Evolutionary conservation across 257 asterid genomes (phyloP).

Genomic region (Solanum piurae): DNA sequence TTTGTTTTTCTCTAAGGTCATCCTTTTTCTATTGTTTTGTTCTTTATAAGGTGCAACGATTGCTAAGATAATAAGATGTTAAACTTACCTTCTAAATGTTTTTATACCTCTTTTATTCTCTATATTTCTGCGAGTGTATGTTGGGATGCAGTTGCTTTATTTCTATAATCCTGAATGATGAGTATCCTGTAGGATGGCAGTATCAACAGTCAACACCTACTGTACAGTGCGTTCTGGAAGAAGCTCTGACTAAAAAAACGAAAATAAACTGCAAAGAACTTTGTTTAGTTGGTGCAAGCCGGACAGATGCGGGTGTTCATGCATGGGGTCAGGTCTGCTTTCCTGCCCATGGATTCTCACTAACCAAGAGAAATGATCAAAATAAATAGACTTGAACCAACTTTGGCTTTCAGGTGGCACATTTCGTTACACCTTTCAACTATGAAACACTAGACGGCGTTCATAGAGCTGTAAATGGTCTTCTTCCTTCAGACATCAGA

Average conservation of each 20-base stretch:
- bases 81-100: neutral
- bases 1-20: neutral
- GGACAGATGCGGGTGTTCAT: slow-evolving; percentile 97
- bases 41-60: neutral
- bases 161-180: neutral
- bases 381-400: neutral
- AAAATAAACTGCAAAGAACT: slow-evolving; percentile 64
- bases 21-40: neutral
- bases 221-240: slow-evolving; percentile 60
- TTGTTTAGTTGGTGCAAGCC: slow-evolving; percentile 63
- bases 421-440: slow-evolving; percentile 66
- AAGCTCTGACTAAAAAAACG: slow-evolving; percentile 47
- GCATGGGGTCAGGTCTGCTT: slow-evolving; percentile 86
- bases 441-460: slow-evolving; percentile 53
- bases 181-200: slow-evolving; percentile 61
- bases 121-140: neutral
- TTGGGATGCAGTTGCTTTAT: neutral
- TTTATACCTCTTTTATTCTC: neutral
- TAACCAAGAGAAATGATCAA: neutral
- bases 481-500: slow-evolving; percentile 72
- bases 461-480: slow-evolving; percentile 72
- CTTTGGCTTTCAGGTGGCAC: slow-evolving; percentile 59
- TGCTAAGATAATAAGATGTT: neutral
- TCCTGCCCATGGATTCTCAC: neutral
- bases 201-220: slow-evolving; percentile 78